Conservation (phyloP, 257 asterid species). For the Primulina tabacum region DNA sequence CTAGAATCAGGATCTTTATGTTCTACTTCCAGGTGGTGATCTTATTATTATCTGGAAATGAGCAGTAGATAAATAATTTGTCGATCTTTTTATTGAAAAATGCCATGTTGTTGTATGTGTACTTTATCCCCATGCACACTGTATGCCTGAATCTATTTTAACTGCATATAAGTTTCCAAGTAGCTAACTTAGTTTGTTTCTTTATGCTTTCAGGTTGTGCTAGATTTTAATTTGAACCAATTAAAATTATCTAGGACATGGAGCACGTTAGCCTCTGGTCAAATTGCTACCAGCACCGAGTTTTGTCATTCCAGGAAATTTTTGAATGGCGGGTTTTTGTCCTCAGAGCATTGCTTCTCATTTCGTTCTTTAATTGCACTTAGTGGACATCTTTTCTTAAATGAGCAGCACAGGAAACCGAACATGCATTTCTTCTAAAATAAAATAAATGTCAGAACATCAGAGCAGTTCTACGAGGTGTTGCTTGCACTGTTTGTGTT, state of each 20-base stretch:
- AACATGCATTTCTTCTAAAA: conserved; percentile 46
- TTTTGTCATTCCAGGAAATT: conserved; percentile 76
- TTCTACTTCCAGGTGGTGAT: background rate
- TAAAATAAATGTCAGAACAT: conserved; percentile 54
- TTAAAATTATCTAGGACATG: conserved; percentile 70
- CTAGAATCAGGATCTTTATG: background rate
- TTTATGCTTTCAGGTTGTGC: conserved; percentile 46
- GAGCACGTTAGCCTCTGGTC: conserved; percentile 80
- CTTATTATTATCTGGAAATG: background rate
- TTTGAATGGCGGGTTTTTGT: conserved; percentile 79
- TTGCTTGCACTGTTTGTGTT: conserved; percentile 22
- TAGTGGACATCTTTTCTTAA: conserved; percentile 53
- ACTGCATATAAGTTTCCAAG: conserved; percentile 6
- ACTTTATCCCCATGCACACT: no score
- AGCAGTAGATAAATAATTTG: background rate
- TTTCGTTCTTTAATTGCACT: conserved; percentile 85
- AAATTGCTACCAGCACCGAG: conserved; percentile 57
- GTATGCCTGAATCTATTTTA: conserved; percentile 13
- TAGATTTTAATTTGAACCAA: conserved; percentile 40
- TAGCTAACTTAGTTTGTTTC: background rate
- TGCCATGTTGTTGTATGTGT: background rate
- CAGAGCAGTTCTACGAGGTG: conserved; percentile 51
- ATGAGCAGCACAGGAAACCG: conserved; percentile 53
- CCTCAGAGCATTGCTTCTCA: conserved; percentile 72
- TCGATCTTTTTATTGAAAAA: background rate